Evolutionary conservation across 2,329 filamentous ascomycete genomes (phyloP), one percentile per base, ranked within the genome.

Genomic region (Neofusicoccum ribis): DNA sequence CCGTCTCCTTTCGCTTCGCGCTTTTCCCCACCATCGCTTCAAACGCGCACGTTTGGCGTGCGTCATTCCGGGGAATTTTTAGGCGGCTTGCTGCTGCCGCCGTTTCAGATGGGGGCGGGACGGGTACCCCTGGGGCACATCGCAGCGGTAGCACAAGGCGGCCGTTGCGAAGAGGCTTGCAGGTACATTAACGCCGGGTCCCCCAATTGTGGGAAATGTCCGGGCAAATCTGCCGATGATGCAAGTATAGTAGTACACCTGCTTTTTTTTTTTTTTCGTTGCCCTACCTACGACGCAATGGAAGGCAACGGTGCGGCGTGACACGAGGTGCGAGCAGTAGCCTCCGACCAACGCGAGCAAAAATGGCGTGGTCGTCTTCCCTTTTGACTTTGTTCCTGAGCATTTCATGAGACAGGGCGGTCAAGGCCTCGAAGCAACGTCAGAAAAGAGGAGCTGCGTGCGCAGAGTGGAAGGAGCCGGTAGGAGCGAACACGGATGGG

Each of bases 101-200:
- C 41, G 56, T 60, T 60, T 60, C 56, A 60, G 56, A 59, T 17
- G n/a, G 23, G 36, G 36, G 5, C 41, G 27, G 23, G n/a, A 20
- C 36, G 34, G 34, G 41, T 49, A 51, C 31, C 49, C 49, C 49
- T 51, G 49, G 41, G 54, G 54, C 54, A 46, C 39, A 46, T 59
- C 27, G 54, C 44, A 56, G 43, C 41, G 36, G 37, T 31, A 36
- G 43, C n/a, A 60, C 43, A 60, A 36, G 43, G 56, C 43, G 43
- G 43, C 56, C 56, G 56, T 60, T 60, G 56, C 56, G 43, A 47
- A 59, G 14, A 23, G 43, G 56, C 56, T 60, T 60, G 56, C 56
- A 60, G 56, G 17, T 43, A n/a, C 52, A 41, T 41, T 23, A 41
- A n/a, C 51, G 31, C 36, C 51, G 51, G 36, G 37, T 43, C 54